A percentile compares a stretch with the other conserved stretches of the same genome.
Evolutionary conservation across 768 basidiomycete genomes (phyloP).

Genomic region (Cystofilobasidium ferigula): DNA sequence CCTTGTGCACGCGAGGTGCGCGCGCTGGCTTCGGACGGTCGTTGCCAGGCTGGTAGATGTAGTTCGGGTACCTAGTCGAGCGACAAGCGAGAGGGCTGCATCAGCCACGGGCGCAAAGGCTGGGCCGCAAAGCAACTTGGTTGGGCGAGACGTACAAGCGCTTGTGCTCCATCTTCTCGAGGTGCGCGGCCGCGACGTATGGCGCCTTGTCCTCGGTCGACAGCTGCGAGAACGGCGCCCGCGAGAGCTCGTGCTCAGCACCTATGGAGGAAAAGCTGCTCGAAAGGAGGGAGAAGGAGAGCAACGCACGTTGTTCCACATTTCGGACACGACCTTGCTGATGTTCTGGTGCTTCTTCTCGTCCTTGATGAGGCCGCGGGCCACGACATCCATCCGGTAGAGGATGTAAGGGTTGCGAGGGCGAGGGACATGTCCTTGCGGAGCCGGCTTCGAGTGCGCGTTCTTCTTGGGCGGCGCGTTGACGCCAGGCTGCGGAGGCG

Average conservation of each 20-base stretch:
- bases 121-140: no score
- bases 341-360: conserved; percentile 41
- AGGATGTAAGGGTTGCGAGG: conserved; percentile 40
- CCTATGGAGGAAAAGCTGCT: neutral
- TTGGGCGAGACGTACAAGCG: conserved; percentile 26
- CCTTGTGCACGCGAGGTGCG: conserved; percentile 2
- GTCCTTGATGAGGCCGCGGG: conserved; percentile 13
- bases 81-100: neutral
- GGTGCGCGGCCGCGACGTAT: conserved; percentile 34
- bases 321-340: conserved; percentile 35
- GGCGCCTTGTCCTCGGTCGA: conserved; percentile 35
- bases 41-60: conserved; percentile 36
- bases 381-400: conserved; percentile 38
- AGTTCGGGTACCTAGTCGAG: conserved; percentile 38
- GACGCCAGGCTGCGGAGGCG: conserved; percentile 18
- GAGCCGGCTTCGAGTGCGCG: conserved; percentile 31
- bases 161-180: conserved; percentile 39
- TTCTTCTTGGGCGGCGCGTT: conserved; percentile 16
- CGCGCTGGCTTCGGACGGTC: neutral
- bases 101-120: no score
- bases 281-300: neutral
- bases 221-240: conserved; percentile 24
- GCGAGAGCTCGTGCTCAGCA: neutral
- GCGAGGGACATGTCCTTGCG: conserved; percentile 37
- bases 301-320: conserved; percentile 4